phyloP scores from a whole-genome alignment of 1,139 yeast genomes.

The Pichia sp. region DNA sequence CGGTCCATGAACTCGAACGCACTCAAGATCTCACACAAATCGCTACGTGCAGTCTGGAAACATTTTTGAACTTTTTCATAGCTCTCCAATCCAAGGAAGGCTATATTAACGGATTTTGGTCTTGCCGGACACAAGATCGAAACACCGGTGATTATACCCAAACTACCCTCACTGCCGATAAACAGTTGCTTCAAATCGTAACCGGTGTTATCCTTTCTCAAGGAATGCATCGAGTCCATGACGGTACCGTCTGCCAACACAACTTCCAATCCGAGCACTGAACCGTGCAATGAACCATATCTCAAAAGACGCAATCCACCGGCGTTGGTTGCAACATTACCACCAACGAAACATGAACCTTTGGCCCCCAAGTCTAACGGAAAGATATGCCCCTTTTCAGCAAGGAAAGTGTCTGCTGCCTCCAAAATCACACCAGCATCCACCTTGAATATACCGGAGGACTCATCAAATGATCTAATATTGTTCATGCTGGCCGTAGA shows the following conservation, averaged over 20 bases:
- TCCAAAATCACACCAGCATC: slow-evolving; percentile 93
- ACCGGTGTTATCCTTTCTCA: slow-evolving; percentile 92
- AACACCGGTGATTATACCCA: slow-evolving; percentile 87
- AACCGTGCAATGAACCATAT: slow-evolving; percentile 91
- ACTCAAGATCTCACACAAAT: slow-evolving; percentile 78
- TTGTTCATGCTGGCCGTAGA: slow-evolving; percentile 70
- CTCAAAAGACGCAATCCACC: slow-evolving; percentile 88
- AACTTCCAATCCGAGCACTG: slow-evolving; percentile 86
- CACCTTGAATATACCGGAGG: slow-evolving; percentile 79
- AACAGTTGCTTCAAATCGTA: slow-evolving; percentile 87
- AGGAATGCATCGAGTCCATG: slow-evolving; percentile 71
- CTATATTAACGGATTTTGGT: slow-evolving; percentile 83
- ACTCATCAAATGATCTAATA: slow-evolving; percentile 74
- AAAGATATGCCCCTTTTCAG: slow-evolving; percentile 81
- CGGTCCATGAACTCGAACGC: slow-evolving; percentile 96
- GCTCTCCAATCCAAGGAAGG: slow-evolving; percentile 76
- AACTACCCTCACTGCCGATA: slow-evolving; percentile 90
- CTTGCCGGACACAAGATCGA: slow-evolving; percentile 87
- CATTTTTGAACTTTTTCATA: slow-evolving; percentile 81
- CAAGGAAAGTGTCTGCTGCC: slow-evolving; percentile 73
- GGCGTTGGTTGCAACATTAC: slow-evolving; percentile 93
- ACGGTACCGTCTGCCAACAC: slow-evolving; percentile 88
- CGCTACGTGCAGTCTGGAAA: slow-evolving; percentile 72
- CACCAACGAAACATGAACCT: slow-evolving; percentile 96
- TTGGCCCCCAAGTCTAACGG: slow-evolving; percentile 96